Base-by-base conservation (phyloP, 2,329 filamentous ascomycete species). In the Penicillium vulpinum region DNA sequence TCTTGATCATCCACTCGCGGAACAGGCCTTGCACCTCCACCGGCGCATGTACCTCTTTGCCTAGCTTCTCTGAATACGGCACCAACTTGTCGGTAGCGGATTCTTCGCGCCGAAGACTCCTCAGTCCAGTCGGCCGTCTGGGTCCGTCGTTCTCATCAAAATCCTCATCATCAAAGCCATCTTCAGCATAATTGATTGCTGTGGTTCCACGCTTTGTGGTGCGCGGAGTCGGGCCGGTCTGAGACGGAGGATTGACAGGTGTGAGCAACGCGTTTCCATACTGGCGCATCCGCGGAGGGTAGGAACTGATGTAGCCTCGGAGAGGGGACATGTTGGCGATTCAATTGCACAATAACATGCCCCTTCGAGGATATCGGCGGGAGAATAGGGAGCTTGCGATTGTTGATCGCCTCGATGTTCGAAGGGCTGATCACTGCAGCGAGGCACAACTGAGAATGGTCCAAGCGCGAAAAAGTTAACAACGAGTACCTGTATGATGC, bases 191-290 rank as follows among this genome's bases (percentile, higher is more conserved):
- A 78, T 97, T 99, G 77, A 97, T 94, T 62, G 93, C 90, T 33
- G 91, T 94, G 2, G 94, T 97, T 56, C 94, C 94, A 75, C 94
- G 89, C 80, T 99, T 97, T 9, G 94, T 97, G n/a, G 90, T 96
- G 72, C 93, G 86, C 67, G 90, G 83, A 58, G 84, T 79, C 38
- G 88, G 85, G 24, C 86, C 87, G 56, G 81, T 80, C 64, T 87
- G 83, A 60, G 86, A 87, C 54, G 84, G 83, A 61, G 89, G 90
- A 60, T 93, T 84, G 60, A 94, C 87, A 35, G 93, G 92, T 24
- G 90, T 91, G 60, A 97, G 85, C 54, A 97, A 86, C 36, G 93
- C 91, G 79, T 97, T 97, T 74, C 89, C 90, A 79, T 95, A 97
- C 62, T 87, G 85, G 72, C 93, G 90, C 70, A 97, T 79, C 70